Evolutionary conservation across 108 stramenopile species (phyloP), one percentile per base, ranked within the genome.

Genomic region (Cyclotella choctawhatcheeana): DNA sequence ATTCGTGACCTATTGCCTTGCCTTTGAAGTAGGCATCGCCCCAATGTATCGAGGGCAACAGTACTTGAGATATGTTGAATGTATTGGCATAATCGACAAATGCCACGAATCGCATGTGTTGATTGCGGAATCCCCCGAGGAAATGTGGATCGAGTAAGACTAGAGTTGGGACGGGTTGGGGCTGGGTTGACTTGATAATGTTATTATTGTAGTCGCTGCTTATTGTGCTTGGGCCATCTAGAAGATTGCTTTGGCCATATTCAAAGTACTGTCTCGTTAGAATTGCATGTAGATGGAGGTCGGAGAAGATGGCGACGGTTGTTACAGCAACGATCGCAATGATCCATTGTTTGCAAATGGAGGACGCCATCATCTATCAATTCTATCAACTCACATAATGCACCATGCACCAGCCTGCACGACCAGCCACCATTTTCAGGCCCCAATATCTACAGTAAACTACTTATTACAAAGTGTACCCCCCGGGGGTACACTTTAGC

Each of bases 101-200:
- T 0, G 73, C 76, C 5, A 90, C 69, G 33, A 90, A 88, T 24
- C 89, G 76, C 62, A 93, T 86, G 33, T 83, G 86, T 78, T 93
- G 92, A 74, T 93, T 93, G 2, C 64, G 64, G 27, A 64, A 64
- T 24, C 64, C 64, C 0, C 64, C 64, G 30, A 64, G 43, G 45
- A 64, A 64, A 47, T 64, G 64, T 25, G 64, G 64, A 50, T 64
- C 64, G 21, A 35, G 29, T 25, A 35, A 47, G 18, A 29, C 45
- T 5, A 64, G 64, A 0, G 64, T 64, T 47, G 64, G 45, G 17
- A 45, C 2, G 0, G 64, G 45, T 5, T 47, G 44, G 25, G 47
- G 64, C 31, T 5, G 20, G n/a, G 4, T 52, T 52, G 51, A 22
- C 21, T 52, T 22, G 51, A 22, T 52, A 52, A 22, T 22, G 18